Evolutionary conservation across 345 rosid species (phyloP).

Genomic region (Sonneratia caseolaris): DNA sequence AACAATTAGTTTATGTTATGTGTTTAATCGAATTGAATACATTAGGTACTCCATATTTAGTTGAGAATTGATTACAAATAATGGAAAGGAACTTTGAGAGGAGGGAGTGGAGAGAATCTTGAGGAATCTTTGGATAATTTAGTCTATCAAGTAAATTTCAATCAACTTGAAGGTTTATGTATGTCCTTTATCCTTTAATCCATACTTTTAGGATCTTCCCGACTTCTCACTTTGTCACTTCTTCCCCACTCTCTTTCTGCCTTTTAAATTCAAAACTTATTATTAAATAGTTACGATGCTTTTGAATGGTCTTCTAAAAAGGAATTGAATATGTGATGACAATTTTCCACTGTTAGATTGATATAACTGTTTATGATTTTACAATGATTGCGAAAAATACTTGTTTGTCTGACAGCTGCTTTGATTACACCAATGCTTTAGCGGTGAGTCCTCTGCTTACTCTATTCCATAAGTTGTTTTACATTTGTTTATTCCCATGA

Average conservation of each 20-base stretch:
- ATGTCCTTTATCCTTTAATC: neutral
- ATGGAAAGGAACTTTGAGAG: neutral
- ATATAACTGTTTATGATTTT: neutral
- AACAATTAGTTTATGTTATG: neutral
- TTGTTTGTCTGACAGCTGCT: conserved; percentile 50
- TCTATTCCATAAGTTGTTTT: neutral
- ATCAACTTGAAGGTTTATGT: neutral
- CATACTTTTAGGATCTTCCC: neutral
- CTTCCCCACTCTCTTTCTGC: neutral
- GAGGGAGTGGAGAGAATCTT: neutral
- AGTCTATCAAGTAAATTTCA: neutral
- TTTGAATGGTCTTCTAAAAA: too few relatives aligned
- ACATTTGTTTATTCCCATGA: neutral
- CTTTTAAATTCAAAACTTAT: neutral
- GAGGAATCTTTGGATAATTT: neutral
- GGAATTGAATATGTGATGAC: neutral
- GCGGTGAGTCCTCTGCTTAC: conserved; percentile 50
- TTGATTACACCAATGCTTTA: conserved; percentile 92
- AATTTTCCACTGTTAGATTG: neutral
- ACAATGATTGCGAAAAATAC: neutral
- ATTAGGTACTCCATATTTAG: neutral
- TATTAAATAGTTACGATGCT: neutral
- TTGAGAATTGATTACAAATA: neutral
- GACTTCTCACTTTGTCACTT: neutral
- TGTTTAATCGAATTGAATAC: neutral